Evolutionary conservation across 2,329 filamentous ascomycete genomes (phyloP).

Genomic region (Xylaria hypoxylon): DNA sequence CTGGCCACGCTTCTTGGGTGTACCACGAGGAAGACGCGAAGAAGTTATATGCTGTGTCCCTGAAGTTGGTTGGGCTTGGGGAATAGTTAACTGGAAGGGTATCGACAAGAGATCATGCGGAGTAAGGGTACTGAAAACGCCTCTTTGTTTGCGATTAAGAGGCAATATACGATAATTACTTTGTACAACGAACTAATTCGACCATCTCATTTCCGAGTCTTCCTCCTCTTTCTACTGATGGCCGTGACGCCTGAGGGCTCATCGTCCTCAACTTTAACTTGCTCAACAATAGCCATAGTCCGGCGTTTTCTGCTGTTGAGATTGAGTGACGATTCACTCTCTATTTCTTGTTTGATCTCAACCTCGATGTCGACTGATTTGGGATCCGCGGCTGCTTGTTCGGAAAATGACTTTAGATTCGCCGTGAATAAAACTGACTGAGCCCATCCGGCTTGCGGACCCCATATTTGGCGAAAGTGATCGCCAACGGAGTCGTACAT

Average conservation of each 20-base stretch:
- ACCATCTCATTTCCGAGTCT: slow-evolving; percentile 33
- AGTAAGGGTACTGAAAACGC: not conserved
- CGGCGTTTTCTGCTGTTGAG: slow-evolving; percentile 42
- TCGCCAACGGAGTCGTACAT: slow-evolving; percentile 92
- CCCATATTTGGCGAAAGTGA: slow-evolving; percentile 91
- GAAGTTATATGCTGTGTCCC: slow-evolving; percentile 18
- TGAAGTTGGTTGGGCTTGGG: slow-evolving; percentile 17
- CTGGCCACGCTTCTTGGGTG: slow-evolving; percentile 21
- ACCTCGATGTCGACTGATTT: slow-evolving; percentile 47
- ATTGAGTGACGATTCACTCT: slow-evolving; percentile 17
- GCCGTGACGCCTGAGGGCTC: slow-evolving; percentile 25
- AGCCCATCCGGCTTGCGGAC: slow-evolving; percentile 94
- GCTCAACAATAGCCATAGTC: slow-evolving; percentile 34
- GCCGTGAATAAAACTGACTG: slow-evolving; percentile 97
- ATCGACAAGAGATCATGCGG: not conserved
- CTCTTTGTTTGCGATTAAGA: not conserved
- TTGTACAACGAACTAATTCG: slow-evolving; percentile 1
- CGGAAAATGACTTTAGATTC: slow-evolving; percentile 86
- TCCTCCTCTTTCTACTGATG: slow-evolving; percentile 40
- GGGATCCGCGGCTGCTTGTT: slow-evolving; percentile 62
- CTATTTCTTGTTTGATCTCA: slow-evolving; percentile 45
- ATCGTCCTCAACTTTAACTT: slow-evolving; percentile 41
- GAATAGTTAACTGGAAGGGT: not conserved
- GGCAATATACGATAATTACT: not conserved
- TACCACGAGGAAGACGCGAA: slow-evolving; percentile 29